Base-by-base conservation (phyloP, 2,329 filamentous ascomycete species). In the Fusarium sp. region DNA sequence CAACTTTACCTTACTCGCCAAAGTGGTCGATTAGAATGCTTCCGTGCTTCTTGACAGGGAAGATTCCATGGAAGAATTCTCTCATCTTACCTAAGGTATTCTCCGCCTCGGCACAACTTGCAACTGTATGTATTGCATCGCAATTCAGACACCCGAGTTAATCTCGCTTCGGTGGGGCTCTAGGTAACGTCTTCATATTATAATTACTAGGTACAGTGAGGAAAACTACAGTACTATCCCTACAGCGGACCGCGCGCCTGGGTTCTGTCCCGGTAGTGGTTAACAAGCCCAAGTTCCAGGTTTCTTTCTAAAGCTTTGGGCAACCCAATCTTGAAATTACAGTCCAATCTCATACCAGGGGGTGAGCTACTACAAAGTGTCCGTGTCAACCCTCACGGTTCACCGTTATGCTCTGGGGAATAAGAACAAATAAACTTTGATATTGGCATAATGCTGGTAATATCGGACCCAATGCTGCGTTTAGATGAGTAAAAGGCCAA, bases 91-190 rank as follows among this genome's bases (percentile, higher is more conserved):
- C 48, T 45, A 58, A 64, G 23, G 28, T 10, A 41, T 48, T 28
- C 39, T 23, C 42, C 49, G 41, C 60, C 55, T 69, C 54, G 65
- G 60, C 42, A 51, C 43, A 56, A 53, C 42, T 37, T 48, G 42
- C 52, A 48, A 55, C 37, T 49, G 28, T 13, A 28, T 49, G 28
- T 13, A 28, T 37, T 25, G 16, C n/a, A 49, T n/a, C 44, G 31
- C 30, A 19, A 53, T 50, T 31, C 61, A 46, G n/a, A 45, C 61
- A 53, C 43, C 62, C 61, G 46, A 61, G 66, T 41, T 67, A 69
- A 69, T 69, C 62, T 69, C 66, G 66, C 66, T 62, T 16, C 14
- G 30, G 65, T 69, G 60, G 65, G 39, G 39, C 49, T 54, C 25
- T 41, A 28, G 28, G 28, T 28, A n/a, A 9, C 48, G 23, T 51